These are phyloP conservation scores for Boletus speciosus DNA, from an alignment of 768 basidiomycete species.

Conservation along the genomic window DNA sequence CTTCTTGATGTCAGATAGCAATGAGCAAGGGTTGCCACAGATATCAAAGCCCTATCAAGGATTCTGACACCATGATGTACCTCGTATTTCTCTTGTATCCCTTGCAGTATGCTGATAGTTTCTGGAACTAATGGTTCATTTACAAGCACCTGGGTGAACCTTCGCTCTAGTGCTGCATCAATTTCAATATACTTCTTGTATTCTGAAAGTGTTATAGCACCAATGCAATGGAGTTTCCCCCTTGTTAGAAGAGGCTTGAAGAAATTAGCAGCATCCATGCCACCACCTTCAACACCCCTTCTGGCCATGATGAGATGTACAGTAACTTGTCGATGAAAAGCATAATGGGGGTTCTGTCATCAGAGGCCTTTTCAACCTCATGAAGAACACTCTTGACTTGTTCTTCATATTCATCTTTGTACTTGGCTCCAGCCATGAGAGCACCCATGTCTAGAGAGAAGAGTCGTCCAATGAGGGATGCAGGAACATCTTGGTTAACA, in stretches of 20 bases:
- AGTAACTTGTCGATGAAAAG: conserved; percentile 89
- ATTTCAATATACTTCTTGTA: conserved; percentile 93
- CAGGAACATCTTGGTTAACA: conserved; percentile 88
- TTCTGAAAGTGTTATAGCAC: conserved; percentile 90
- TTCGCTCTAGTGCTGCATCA: conserved; percentile 84
- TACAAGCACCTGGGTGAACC: conserved; percentile 90
- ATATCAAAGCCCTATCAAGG: conserved; percentile 81
- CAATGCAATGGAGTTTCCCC: conserved; percentile 75
- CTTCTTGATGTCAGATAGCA: conserved; percentile 84
- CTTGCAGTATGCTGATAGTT: conserved; percentile 90
- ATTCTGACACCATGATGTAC: conserved; percentile 91
- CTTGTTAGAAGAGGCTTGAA: conserved; percentile 91
- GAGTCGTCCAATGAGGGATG: conserved; percentile 65
- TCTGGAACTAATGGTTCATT: conserved; percentile 89
- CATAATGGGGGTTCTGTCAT: conserved; percentile 76
- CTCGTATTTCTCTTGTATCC: conserved; percentile 92
- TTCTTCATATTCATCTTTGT: conserved; percentile 97
- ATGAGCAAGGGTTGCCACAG: conserved; percentile 87
- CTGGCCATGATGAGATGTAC: conserved; percentile 89
- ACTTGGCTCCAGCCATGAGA: conserved; percentile 88
- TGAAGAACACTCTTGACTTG: conserved; percentile 88
- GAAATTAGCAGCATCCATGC: conserved; percentile 92
- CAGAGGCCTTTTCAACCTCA: conserved; percentile 87
- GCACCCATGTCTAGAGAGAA: conserved; percentile 94
- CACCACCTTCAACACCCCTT: conserved; percentile 74